These are phyloP conservation scores for Microstroma glucosiphilum DNA, from an alignment of 1,284 basidiomycete species.

Conservation along the genomic window DNA sequence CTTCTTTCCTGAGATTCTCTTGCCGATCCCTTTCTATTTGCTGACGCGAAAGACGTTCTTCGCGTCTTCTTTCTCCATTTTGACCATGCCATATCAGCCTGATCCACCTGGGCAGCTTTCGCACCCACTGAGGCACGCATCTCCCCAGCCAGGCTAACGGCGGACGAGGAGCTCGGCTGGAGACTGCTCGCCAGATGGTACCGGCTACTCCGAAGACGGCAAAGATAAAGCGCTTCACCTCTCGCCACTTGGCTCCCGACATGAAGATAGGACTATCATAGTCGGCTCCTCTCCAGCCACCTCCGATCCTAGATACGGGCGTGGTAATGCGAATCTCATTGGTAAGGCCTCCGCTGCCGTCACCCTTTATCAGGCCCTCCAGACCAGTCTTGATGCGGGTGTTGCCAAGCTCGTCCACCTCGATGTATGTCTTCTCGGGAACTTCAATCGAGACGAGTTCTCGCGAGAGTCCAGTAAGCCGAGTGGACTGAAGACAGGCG, in stretches of 20 bases:
- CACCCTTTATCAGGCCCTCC: not conserved
- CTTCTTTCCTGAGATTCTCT: not conserved
- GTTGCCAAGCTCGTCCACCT: conserved; percentile 21
- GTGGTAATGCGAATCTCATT: conserved; percentile 20
- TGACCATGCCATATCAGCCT: conserved; percentile 45
- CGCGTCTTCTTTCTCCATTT: conserved; percentile 35
- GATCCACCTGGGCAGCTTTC: conserved; percentile 19
- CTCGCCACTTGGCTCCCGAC: conserved; percentile 14
- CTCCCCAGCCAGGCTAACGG: not conserved
- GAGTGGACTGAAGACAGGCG: conserved; percentile 43
- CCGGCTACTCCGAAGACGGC: conserved; percentile 15
- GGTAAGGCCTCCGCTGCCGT: conserved; percentile 16
- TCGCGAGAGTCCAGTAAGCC: conserved; percentile 32
- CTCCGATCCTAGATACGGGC: not conserved
- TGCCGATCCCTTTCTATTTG: not conserved
- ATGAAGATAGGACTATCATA: conserved; percentile 5
- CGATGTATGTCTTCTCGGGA: conserved; percentile 35
- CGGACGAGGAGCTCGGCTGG: conserved; percentile 15
- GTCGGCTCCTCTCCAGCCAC: conserved; percentile 1
- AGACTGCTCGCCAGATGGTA: conserved; percentile 8
- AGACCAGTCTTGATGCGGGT: not conserved
- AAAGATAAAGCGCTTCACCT: conserved; percentile 14
- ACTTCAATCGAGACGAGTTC: conserved; percentile 31
- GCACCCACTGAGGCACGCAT: conserved; percentile 20
- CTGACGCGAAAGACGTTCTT: conserved; percentile 14